Evolutionary conservation across 1,284 basidiomycete species (phyloP), one percentile per base, ranked within the genome.

Genomic region (Ganoderma resinaceum): DNA sequence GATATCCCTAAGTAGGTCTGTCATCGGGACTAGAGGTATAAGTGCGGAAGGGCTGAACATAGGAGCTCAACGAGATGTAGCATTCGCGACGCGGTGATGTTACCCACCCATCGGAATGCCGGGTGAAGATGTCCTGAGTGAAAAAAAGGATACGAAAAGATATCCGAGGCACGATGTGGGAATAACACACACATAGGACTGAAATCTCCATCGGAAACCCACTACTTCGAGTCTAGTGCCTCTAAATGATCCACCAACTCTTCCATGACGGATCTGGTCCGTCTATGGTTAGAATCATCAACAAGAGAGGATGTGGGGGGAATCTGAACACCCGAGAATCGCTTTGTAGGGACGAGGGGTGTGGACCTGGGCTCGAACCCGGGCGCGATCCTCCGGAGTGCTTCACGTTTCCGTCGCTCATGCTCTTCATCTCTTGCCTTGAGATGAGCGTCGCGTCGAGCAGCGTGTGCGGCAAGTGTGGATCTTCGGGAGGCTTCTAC

Each of bases 201-300:
- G 33, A 23, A 43, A 2, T n/a, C 0, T 7, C 20, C 23, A 1
- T 35, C 4, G 53, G 11, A 23, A 37, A 20, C 14, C 16, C n/a
- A 20, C 49, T 49, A 69, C 58, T 70, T 67, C 29, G 71, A 70
- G 38, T 94, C 90, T 77, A 94, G 76, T 37, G 87, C 87, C 33
- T 91, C 94, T 59, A 96, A 82, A 72, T 91, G 89, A 72, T 93
- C 88, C 31, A 95, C 93, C 35, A 95, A 79, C 74, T 93, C 90
- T 66, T 93, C 92, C 93, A 96, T 95, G 9, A 92, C 90, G 46
- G 91, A 89, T 72, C 79, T 81, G 29, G 81, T 77, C 63, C 71
- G 64, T 9, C 63, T 64, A 46, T 77, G 74, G 8, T 69, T 71
- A 5, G 66, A 18, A 5, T 61, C 61, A 1, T 67, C 67, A n/a